Conservation (phyloP, 768 basidiomycete genomes). For the Leucocoprinus birnbaumii region DNA sequence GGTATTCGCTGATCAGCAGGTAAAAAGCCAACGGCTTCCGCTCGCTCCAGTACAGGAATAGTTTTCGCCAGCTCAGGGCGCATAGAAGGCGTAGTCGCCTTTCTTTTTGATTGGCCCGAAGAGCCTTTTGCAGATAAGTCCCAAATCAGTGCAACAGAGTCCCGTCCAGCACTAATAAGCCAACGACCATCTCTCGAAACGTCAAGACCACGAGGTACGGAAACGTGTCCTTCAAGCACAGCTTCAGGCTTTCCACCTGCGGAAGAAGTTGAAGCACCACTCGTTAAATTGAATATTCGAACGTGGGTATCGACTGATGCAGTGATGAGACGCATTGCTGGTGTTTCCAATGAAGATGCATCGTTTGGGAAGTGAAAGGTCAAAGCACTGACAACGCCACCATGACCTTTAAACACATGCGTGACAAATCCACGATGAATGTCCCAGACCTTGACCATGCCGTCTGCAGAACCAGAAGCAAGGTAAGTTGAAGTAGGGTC, state of each 20-base stretch:
- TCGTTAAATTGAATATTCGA: conserved; percentile 86
- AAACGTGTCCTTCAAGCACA: conserved; percentile 93
- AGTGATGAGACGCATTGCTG: conserved; percentile 79
- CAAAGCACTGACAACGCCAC: conserved; percentile 93
- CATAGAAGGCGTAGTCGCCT: conserved; percentile 45
- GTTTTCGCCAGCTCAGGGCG: conserved; percentile 57
- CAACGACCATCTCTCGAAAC: conserved; percentile 83
- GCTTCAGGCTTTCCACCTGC: conserved; percentile 64
- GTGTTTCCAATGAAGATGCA: conserved; percentile 43
- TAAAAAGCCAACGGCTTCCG: conserved; percentile 83
- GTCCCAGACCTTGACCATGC: conserved; percentile 97
- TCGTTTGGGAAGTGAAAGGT: conserved; percentile 78
- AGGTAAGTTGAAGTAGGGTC: conserved; percentile 89
- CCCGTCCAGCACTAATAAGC: conserved; percentile 89
- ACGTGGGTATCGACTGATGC: conserved; percentile 91
- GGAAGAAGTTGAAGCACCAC: conserved; percentile 53
- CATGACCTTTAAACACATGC: conserved; percentile 94
- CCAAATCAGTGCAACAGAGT: conserved; percentile 93
- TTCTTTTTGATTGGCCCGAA: conserved; percentile 31
- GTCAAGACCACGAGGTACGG: conserved; percentile 89
- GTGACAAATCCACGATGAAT: conserved; percentile 84
- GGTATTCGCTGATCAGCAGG: conserved; percentile 45
- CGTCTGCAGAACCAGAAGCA: conserved; percentile 95
- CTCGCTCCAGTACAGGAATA: conserved; percentile 77
- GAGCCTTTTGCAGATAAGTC: conserved; percentile 51